Evolutionary conservation across 179 eudicot species (phyloP).

Genomic region (Silene vulgaris): DNA sequence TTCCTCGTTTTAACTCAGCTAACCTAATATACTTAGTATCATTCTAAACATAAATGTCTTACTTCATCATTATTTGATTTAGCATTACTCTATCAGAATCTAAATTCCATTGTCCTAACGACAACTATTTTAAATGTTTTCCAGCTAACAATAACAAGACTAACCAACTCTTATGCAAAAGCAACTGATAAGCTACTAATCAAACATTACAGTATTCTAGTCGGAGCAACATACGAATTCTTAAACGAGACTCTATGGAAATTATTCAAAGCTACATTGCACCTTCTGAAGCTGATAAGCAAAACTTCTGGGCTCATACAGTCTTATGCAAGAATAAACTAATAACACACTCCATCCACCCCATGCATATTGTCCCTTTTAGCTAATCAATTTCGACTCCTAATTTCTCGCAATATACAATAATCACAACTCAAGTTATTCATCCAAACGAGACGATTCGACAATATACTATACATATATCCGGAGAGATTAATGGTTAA

Average conservation of each 20-base stretch:
- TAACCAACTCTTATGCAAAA: neutral
- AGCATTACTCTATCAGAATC: neutral
- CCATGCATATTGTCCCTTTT: neutral
- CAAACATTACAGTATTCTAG: neutral
- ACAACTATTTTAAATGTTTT: neutral
- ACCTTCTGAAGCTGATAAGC: neutral
- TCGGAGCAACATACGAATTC: neutral
- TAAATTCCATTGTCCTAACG: neutral
- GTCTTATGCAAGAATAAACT: neutral
- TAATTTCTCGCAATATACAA: neutral
- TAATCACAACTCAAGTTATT: neutral
- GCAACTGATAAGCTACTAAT: neutral
- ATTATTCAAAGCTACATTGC: neutral
- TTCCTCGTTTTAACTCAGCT: neutral
- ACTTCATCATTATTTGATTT: neutral
- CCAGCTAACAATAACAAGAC: neutral
- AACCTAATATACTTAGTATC: neutral
- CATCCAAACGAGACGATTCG: neutral
- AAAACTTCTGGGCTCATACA: neutral
- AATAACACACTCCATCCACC: neutral
- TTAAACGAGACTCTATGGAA: neutral
- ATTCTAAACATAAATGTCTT: no score
- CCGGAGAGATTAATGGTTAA: neutral
- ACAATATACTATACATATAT: neutral
- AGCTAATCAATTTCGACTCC: neutral